phyloP scores from a whole-genome alignment of 2,329 filamentous ascomycete genomes.

The Trichoderma endophyticum region DNA sequence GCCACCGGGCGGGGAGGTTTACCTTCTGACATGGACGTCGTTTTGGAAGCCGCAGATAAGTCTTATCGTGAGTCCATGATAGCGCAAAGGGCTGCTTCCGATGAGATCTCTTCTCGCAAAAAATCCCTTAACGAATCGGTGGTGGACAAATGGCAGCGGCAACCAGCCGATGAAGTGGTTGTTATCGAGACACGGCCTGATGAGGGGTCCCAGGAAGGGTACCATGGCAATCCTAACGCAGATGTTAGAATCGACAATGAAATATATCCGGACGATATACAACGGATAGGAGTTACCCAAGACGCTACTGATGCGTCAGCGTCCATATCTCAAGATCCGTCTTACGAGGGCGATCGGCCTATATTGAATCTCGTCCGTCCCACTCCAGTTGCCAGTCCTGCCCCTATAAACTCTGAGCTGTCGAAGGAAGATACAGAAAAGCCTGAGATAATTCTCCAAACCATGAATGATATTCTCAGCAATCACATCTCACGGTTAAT shows the following conservation, averaged over 20 bases:
- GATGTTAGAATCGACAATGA: background rate
- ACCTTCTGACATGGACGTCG: background rate
- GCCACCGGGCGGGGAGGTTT: no score
- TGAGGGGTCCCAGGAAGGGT: background rate
- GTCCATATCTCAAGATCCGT: fast-evolving
- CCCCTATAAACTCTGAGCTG: background rate
- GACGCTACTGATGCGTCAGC: background rate
- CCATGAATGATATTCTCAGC: no score
- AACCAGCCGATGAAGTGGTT: background rate
- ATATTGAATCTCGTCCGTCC: background rate
- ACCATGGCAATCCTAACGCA: background rate
- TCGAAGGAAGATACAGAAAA: background rate
- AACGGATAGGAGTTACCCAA: background rate
- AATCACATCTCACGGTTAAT: no score
- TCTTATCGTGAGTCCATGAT: background rate
- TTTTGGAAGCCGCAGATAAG: background rate
- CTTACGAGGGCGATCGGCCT: background rate
- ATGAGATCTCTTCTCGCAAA: background rate
- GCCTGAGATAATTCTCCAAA: background rate
- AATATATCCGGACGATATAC: background rate
- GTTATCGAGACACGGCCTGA: background rate
- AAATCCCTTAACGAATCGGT: background rate
- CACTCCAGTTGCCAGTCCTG: background rate
- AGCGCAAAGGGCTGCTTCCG: background rate
- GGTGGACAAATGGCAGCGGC: background rate